phyloP scores from a whole-genome alignment of 1,284 basidiomycete genomes.

The Apiotrichum sp. region DNA sequence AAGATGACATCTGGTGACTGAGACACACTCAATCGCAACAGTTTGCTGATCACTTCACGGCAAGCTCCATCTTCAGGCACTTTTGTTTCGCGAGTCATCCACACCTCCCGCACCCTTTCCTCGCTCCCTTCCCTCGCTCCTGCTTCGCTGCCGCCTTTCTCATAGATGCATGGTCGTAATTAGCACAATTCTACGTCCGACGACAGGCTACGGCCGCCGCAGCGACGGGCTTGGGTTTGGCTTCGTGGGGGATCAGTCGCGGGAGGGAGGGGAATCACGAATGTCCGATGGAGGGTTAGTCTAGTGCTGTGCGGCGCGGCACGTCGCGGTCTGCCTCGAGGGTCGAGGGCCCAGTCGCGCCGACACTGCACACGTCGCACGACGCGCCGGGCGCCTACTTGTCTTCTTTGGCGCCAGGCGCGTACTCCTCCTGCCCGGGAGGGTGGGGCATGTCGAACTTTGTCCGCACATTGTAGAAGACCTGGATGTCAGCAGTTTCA shows the following conservation, averaged over 20 bases:
- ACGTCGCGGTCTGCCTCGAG: no score
- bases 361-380: background rate
- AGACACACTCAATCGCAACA: no score
- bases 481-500: constrained; percentile 17
- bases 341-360: background rate
- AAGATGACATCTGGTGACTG: no score
- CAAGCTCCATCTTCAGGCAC: no score
- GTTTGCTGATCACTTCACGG: no score
- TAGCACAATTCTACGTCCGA: constrained; percentile 1
- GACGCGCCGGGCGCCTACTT: background rate
- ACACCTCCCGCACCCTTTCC: no score
- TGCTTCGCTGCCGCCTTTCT: background rate
- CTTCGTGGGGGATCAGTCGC: background rate
- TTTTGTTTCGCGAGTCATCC: no score
- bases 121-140: no score
- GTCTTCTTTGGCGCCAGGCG: constrained; percentile 22
- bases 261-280: background rate
- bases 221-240: background rate
- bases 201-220: background rate
- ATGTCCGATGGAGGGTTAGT: no score
- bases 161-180: constrained; percentile 3
- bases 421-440: constrained; percentile 41
- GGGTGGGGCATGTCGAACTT: constrained; percentile 45
- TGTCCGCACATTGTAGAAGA: constrained; percentile 47
- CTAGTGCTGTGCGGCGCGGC: no score